Conservation (phyloP, 306 rosid species). For the Casuarina glauca region DNA sequence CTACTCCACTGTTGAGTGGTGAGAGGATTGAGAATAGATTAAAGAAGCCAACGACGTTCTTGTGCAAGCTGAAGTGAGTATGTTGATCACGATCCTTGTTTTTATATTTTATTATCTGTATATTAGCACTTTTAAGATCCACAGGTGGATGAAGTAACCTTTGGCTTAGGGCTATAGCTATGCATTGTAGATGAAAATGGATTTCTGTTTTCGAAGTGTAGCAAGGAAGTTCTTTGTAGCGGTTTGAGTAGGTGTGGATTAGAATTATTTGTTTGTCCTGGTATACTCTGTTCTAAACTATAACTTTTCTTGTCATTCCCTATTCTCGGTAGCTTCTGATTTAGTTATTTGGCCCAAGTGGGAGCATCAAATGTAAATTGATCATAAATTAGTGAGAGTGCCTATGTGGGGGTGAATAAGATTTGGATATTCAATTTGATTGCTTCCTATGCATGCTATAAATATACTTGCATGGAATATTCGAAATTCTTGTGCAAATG, state of each 20-base stretch:
- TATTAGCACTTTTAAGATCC: neutral
- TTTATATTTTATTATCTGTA: slow-evolving; percentile 7
- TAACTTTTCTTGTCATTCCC: neutral
- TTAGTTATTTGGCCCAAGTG: neutral
- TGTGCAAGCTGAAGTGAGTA: slow-evolving; percentile 96
- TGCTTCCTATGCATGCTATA: neutral
- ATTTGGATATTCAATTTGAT: neutral
- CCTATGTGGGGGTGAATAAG: neutral
- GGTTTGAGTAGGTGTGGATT: neutral
- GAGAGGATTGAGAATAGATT: slow-evolving; percentile 95
- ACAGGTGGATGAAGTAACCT: neutral
- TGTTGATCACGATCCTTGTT: slow-evolving; percentile 33
- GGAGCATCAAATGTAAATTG: neutral
- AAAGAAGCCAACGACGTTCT: slow-evolving; percentile 95
- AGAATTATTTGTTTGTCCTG: neutral
- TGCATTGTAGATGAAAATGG: neutral
- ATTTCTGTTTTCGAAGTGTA: neutral
- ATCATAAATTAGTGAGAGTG: neutral
- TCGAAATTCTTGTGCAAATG: neutral
- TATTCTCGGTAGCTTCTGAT: neutral
- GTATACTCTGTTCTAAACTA: neutral
- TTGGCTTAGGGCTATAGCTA: neutral
- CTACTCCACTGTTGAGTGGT: slow-evolving; percentile 68
- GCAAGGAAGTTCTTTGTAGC: neutral
- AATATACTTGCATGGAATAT: neutral